Percentiles rank a stretch among this genome's conserved stretches.
Conservation (phyloP, 352 stramenopile species). For the Pelagophyceae sp. region DNA sequence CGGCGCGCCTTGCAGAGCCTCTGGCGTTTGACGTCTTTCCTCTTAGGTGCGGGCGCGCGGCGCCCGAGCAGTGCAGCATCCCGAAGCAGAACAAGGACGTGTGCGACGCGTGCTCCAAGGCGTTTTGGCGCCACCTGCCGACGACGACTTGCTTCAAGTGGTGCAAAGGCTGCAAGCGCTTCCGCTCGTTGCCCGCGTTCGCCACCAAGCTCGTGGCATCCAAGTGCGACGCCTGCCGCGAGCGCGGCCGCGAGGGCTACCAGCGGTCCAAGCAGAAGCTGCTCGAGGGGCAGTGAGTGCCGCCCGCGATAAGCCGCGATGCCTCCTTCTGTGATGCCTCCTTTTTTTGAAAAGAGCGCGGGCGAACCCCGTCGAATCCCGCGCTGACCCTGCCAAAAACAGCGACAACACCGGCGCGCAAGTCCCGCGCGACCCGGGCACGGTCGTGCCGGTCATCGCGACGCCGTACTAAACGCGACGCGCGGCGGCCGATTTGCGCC, state of each 20-base stretch:
- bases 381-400: too few relatives aligned
- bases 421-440: too few relatives aligned
- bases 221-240: not conserved
- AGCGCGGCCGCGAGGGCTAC: not conserved
- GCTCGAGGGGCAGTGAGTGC: not conserved
- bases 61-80: not conserved
- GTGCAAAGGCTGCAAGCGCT: not conserved
- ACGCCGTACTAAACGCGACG: too few relatives aligned
- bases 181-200: not conserved
- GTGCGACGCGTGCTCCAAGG: not conserved
- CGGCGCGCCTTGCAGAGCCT: too few relatives aligned
- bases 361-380: too few relatives aligned
- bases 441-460: too few relatives aligned
- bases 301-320: too few relatives aligned
- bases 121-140: not conserved
- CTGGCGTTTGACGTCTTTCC: too few relatives aligned
- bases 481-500: too few relatives aligned
- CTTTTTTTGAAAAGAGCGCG: too few relatives aligned
- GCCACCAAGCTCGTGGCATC: not conserved
- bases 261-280: not conserved
- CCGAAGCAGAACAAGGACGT: not conserved
- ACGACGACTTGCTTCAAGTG: not conserved
- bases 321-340: too few relatives aligned
- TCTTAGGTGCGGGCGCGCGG: not conserved
- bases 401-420: too few relatives aligned